Conservation (phyloP, 2,329 filamentous ascomycete genomes). For the Kalmusia sp. region DNA sequence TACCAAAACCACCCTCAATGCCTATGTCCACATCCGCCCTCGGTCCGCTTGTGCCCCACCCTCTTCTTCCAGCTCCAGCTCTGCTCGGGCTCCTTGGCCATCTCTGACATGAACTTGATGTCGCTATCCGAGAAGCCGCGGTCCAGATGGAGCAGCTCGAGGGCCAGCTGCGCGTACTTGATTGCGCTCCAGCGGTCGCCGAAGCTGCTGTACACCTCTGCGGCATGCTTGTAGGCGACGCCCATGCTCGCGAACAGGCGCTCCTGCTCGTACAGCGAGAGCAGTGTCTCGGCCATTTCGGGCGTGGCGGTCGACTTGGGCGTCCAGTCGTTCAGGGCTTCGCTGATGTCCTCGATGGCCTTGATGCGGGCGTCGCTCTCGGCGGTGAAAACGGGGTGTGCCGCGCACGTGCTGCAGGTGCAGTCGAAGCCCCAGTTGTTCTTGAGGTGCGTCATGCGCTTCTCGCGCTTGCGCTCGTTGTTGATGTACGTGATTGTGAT, state of each 20-base stretch:
- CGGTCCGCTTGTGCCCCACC: slow-evolving; percentile 25
- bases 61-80: slow-evolving; percentile 46
- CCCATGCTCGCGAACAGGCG: slow-evolving; percentile 45
- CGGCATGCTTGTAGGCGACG: slow-evolving; percentile 48
- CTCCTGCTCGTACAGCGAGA: slow-evolving; percentile 48
- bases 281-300: slow-evolving; percentile 42
- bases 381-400: slow-evolving; percentile 27
- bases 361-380: slow-evolving; percentile 45
- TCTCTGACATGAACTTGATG: slow-evolving; percentile 34
- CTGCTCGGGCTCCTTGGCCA: slow-evolving; percentile 34
- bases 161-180: slow-evolving; percentile 36
- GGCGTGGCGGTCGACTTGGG: slow-evolving; percentile 30
- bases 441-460: slow-evolving; percentile 40
- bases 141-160: slow-evolving; percentile 36
- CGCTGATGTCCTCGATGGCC: slow-evolving; percentile 41
- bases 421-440: slow-evolving; percentile 51
- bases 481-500: slow-evolving; percentile 54
- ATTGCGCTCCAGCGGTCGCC: slow-evolving; percentile 37
- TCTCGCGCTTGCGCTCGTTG: slow-evolving; percentile 37
- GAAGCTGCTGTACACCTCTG: slow-evolving; percentile 48
- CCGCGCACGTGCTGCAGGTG: slow-evolving; percentile 45
- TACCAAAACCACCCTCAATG: slow-evolving; percentile 12
- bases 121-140: slow-evolving; percentile 38
- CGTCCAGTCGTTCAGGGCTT: slow-evolving; percentile 37
- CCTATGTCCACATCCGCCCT: slow-evolving; percentile 28